phyloP scores from a whole-genome alignment of 1,139 yeast species.

The Debaryomyces coudertii region DNA sequence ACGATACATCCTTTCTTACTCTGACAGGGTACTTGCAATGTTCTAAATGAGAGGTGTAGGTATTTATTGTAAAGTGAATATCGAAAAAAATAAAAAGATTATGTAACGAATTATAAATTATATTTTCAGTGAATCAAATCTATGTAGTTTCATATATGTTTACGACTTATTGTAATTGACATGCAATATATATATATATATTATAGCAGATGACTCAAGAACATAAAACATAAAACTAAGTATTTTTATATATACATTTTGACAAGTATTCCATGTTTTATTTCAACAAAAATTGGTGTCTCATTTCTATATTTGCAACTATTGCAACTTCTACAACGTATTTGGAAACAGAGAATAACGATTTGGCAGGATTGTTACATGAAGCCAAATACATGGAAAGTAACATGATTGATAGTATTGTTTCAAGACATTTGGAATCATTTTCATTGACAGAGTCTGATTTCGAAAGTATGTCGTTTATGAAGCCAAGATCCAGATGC shows the following conservation, averaged over 20 bases:
- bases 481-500: conserved; percentile 22
- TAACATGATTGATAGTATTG: neutral
- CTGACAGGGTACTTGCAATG: neutral
- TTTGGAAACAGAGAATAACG: neutral
- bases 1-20: neutral
- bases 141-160: conserved; percentile 4
- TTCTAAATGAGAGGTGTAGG: neutral
- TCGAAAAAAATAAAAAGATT: neutral
- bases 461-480: conserved; percentile 7
- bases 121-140: neutral
- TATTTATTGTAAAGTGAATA: neutral
- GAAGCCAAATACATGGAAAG: neutral
- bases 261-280: neutral
- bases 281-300: neutral
- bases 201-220: neutral
- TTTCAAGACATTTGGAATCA: conserved; percentile 2
- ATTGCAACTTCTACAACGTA: neutral
- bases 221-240: neutral
- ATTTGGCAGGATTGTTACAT: neutral
- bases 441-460: conserved; percentile 1
- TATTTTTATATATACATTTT: neutral
- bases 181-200: neutral
- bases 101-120: neutral
- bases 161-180: neutral
- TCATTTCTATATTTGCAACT: conserved; percentile 1